Conservation (phyloP, 805 yeast species). For the Tetrapisispora fleetii region DNA sequence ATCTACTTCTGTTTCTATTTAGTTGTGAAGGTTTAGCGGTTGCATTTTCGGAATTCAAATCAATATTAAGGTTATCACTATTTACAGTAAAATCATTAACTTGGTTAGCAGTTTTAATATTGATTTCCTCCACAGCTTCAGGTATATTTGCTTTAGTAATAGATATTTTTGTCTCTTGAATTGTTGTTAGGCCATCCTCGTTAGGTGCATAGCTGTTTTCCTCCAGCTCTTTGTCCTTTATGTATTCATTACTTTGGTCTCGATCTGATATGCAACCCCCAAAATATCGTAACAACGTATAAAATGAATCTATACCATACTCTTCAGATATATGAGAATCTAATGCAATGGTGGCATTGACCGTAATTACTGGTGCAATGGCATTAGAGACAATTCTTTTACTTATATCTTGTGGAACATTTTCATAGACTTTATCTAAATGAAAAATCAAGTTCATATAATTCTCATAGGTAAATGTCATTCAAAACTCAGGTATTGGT, state of each 20-base stretch:
- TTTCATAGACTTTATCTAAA: conserved; percentile 18
- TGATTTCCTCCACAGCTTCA: not conserved
- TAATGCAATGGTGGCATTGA: conserved; percentile 21
- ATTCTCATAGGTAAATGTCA: conserved; percentile 19
- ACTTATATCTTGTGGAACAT: conserved; percentile 26
- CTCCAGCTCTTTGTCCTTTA: not conserved
- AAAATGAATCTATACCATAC: conserved; percentile 22
- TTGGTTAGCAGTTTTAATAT: not conserved
- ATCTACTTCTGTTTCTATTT: conserved; percentile 18
- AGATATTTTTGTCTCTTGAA: not conserved
- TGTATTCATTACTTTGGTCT: conserved; percentile 23
- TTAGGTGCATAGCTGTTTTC: not conserved
- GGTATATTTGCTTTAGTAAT: not conserved
- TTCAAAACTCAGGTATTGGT: not conserved
- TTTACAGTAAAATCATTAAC: not conserved
- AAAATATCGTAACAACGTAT: conserved; percentile 24
- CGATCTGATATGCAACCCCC: conserved; percentile 29
- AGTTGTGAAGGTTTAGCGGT: not conserved
- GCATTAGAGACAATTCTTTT: conserved; percentile 26
- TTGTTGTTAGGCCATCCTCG: not conserved
- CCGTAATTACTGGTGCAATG: conserved; percentile 27
- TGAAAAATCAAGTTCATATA: conserved; percentile 25
- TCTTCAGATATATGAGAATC: conserved; percentile 22
- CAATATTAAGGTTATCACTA: not conserved
- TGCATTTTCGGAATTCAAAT: not conserved